Evolutionary conservation across 306 rosid genomes (phyloP).

Genomic region (Prinsepia uniflora): DNA sequence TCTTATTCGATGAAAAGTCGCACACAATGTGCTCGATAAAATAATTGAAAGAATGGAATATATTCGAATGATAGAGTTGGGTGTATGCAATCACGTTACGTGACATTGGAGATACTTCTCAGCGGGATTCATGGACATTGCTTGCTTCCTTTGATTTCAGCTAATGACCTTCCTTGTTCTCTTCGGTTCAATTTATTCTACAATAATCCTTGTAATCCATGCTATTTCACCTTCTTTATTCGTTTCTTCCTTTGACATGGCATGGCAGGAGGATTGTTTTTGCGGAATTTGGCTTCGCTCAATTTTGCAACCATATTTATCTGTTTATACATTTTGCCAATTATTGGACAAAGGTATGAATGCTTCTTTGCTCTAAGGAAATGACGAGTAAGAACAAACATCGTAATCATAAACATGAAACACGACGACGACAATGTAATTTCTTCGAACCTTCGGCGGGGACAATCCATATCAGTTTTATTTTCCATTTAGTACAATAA

Average conservation of each 20-base stretch:
- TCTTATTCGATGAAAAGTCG: background rate
- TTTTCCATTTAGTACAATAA: no score
- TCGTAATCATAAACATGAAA: no score
- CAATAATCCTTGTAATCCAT: background rate
- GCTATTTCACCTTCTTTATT: background rate
- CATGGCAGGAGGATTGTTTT: background rate
- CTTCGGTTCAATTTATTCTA: background rate
- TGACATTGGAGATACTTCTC: background rate
- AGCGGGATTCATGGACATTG: slow-evolving; percentile 34
- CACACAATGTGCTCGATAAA: slow-evolving; percentile 26
- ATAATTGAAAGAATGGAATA: slow-evolving; percentile 34
- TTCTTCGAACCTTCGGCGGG: no score
- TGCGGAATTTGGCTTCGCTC: background rate
- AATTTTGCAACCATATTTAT: background rate
- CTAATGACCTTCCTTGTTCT: slow-evolving; percentile 24
- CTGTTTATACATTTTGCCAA: background rate
- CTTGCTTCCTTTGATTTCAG: slow-evolving; percentile 26
- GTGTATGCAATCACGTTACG: background rate
- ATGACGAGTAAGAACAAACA: background rate
- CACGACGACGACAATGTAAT: no score
- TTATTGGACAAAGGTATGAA: background rate
- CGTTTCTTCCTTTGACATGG: slow-evolving; percentile 12
- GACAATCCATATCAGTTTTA: no score
- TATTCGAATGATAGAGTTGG: slow-evolving; percentile 17
- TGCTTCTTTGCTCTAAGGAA: background rate